Evolutionary conservation across 1,284 basidiomycete genomes (phyloP), one percentile per base, ranked within the genome.

Genomic region (Ganoderma leucocontextum): DNA sequence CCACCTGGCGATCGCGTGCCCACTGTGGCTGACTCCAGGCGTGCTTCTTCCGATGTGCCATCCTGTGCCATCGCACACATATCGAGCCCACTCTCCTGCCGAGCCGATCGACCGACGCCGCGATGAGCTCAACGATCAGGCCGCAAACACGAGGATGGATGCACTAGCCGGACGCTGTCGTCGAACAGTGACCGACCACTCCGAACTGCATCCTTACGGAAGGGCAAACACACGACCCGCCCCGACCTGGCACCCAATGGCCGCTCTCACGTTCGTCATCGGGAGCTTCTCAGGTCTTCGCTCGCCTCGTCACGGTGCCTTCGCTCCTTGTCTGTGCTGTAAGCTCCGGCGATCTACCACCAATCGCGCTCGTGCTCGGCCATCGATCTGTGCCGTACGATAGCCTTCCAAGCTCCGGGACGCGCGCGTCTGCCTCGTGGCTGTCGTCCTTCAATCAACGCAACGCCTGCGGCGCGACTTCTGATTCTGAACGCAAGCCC

Each of bases 111-210:
- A 29, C 52, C 52, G 49, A 29, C 39, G 22, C 22, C 47, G 19
- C 58, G 25, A 60, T 57, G 64, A 57, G 58, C 47, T 65, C 64
- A 65, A 33, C 4, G 35, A 52, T 57, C 60, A 57, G 64, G 42
- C 65, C 60, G 47, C 65, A 62, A 57, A 49, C 65, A 66, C 61
- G 65, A 38, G 60, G 49, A 38, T 29, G 29, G 29, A 29, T 29
- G 29, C 13, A 10, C 17, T 29, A 9, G 17, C 33, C 41, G 52
- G n/a, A 7, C 33, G 29, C 38, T 25, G 35, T 58, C 33, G 36
- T 38, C 36, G n/a, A 19, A 36, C 57, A 25, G 17, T 8, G 57
- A 22, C 47, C 57, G 35, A 35, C 33, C 19, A 10, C 57, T 58
- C 36, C 29, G 33, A 22, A 35, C 36, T 35, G 36, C 57, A 38